Percentiles rank a stretch among this genome's conserved stretches.
phyloP scores from a whole-genome alignment of 2,329 filamentous ascomycete species.

The Phoma sp. region DNA sequence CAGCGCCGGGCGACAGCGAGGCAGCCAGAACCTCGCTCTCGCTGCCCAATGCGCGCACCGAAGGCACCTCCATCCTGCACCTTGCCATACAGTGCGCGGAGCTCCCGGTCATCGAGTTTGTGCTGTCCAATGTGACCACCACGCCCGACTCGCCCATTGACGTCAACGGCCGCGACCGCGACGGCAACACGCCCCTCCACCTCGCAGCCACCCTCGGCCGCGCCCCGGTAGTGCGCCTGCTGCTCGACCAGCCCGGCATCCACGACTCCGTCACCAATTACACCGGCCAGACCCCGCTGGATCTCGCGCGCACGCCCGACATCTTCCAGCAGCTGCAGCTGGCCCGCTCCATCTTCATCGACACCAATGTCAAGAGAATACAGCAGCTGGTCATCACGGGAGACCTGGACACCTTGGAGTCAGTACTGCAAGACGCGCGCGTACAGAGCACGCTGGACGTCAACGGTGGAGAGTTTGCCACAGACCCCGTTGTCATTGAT shows the following conservation, averaged over 20 bases:
- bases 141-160: constrained; percentile 71
- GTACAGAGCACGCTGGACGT: constrained; percentile 90
- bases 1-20: constrained; percentile 56
- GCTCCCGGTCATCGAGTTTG: constrained; percentile 88
- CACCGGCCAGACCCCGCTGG: constrained; percentile 83
- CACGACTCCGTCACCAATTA: constrained; percentile 89
- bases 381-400: constrained; percentile 76
- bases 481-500: constrained; percentile 77
- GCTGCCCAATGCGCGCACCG: constrained; percentile 58
- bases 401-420: constrained; percentile 80
- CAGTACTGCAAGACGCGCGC: constrained; percentile 81
- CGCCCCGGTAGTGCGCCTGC: constrained; percentile 77
- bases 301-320: constrained; percentile 88
- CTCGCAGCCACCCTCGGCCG: constrained; percentile 85
- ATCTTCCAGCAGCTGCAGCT: constrained; percentile 96
- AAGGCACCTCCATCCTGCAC: constrained; percentile 90
- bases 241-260: constrained; percentile 82
- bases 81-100: constrained; percentile 96
- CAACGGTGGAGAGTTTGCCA: constrained; percentile 87
- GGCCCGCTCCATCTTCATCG: constrained; percentile 86
- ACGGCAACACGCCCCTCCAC: constrained; percentile 93
- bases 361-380: constrained; percentile 82
- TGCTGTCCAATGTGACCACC: constrained; percentile 70
- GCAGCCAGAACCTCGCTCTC: constrained; percentile 58
- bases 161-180: constrained; percentile 87